A percentile compares a stretch with the other conserved stretches of the same genome.
Conservation (phyloP, 2,329 filamentous ascomycete species). For the Fusarium siculi region DNA sequence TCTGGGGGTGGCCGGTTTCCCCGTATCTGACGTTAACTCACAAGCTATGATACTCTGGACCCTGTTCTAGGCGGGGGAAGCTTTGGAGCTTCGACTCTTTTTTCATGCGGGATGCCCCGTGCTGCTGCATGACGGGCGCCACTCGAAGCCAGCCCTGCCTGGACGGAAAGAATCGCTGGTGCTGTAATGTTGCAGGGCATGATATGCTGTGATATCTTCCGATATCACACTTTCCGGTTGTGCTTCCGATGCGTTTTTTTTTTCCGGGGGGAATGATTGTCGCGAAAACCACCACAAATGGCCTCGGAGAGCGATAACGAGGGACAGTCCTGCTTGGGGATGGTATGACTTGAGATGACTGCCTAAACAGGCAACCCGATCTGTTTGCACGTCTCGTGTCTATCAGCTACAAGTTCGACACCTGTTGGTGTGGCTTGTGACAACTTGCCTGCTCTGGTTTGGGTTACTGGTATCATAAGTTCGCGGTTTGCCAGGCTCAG, state of each 20-base stretch:
- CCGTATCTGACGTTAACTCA: too few species aligned
- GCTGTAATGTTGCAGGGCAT: slow-evolving; percentile 9
- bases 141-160: slow-evolving; percentile 22
- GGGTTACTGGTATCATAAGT: not conserved
- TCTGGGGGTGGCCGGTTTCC: too few species aligned
- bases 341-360: slow-evolving; percentile 6
- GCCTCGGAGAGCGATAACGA: slow-evolving; percentile 2
- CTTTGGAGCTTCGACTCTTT: slow-evolving; percentile 23
- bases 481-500: not conserved
- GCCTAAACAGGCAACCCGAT: slow-evolving; percentile 28
- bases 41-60: slow-evolving; percentile 17
- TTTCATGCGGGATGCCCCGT: slow-evolving; percentile 39
- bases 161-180: slow-evolving; percentile 10
- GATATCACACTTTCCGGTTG: slow-evolving; percentile 20
- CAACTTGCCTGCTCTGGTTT: not conserved
- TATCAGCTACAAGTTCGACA: slow-evolving; percentile 7
- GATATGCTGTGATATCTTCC: slow-evolving; percentile 16
- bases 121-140: slow-evolving; percentile 39
- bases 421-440: slow-evolving; percentile 6
- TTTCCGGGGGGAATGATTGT: slow-evolving; percentile 1
- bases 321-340: not conserved
- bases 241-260: slow-evolving; percentile 25
- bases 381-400: slow-evolving; percentile 6
- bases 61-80: slow-evolving; percentile 28
- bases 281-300: slow-evolving; percentile 2